Percentiles rank a stretch among this genome's conserved stretches.
These are phyloP conservation scores for Hypoxylon intermedium DNA, from an alignment of 495 filamentous ascomycete genomes.

Conservation along the genomic window DNA sequence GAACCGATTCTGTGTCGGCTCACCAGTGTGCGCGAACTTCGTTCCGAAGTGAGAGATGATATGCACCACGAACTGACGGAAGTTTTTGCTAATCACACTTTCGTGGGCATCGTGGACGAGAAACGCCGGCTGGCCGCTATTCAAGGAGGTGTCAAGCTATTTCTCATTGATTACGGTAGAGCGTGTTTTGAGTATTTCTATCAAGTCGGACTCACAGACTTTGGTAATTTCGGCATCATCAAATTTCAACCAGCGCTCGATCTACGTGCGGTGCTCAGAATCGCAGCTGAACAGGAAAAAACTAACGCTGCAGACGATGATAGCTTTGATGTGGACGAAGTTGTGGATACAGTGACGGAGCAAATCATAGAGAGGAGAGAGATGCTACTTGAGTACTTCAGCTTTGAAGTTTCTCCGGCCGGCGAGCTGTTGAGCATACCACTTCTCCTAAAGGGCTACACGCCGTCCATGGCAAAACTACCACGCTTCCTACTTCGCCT, in stretches of 20 bases:
- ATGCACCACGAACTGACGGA: constrained; percentile 93
- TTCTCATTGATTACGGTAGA: constrained; percentile 92
- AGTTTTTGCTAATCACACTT: constrained; percentile 87
- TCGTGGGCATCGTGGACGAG: constrained; percentile 92
- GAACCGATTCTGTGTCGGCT: constrained; percentile 70
- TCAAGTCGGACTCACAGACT: constrained; percentile 94
- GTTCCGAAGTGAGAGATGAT: constrained; percentile 76
- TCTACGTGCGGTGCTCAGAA: constrained; percentile 70
- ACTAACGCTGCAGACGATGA: constrained; percentile 51
- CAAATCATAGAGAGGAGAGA: constrained; percentile 75
- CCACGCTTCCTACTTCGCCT: constrained; percentile 87
- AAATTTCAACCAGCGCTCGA: constrained; percentile 77
- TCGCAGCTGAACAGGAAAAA: constrained; percentile 77
- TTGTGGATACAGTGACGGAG: constrained; percentile 65
- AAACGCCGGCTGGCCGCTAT: constrained; percentile 86
- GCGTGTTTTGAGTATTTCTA: constrained; percentile 93
- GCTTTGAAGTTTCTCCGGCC: constrained; percentile 76
- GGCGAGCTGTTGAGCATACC: constrained; percentile 83
- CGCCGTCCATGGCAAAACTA: constrained; percentile 82
- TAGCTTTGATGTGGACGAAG: constrained; percentile 69
- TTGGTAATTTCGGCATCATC: constrained; percentile 91
- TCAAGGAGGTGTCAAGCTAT: constrained; percentile 91
- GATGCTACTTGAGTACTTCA: constrained; percentile 94
- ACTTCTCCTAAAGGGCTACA: constrained; percentile 86
- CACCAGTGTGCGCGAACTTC: constrained; percentile 83